A percentile compares a stretch with the other conserved stretches of the same genome.
phyloP scores from a whole-genome alignment of 169 alveolate species.

The Babesia gibsoni region DNA sequence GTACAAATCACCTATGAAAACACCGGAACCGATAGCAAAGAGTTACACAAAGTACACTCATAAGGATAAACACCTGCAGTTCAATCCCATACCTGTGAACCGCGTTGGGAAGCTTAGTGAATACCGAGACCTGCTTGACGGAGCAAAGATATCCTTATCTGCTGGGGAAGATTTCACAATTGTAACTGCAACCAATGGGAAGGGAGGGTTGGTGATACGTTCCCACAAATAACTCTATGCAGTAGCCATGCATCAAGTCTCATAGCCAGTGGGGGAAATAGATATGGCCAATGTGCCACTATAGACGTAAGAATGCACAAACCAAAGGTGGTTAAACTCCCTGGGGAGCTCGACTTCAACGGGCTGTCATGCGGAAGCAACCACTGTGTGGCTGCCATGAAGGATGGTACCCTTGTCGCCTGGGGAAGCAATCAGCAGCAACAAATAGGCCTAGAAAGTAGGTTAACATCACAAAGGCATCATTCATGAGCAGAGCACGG shows the following conservation, averaged over 20 bases:
- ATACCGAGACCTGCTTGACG: not conserved
- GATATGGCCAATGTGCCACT: conserved; percentile 47
- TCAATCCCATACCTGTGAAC: conserved; percentile 48
- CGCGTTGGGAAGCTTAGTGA: conserved; percentile 2
- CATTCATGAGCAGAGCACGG: conserved; percentile 4
- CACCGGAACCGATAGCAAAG: not conserved
- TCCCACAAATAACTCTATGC: not conserved
- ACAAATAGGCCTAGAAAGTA: conserved; percentile 25
- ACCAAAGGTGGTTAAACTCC: conserved; percentile 5
- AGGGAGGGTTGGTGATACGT: not conserved
- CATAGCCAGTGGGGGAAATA: conserved; percentile 46
- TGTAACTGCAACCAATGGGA: conserved; percentile 24
- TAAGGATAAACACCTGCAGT: conserved; percentile 44
- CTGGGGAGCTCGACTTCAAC: not conserved
- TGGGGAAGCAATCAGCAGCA: conserved; percentile 52
- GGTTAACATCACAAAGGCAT: not conserved
- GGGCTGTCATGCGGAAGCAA: conserved; percentile 31
- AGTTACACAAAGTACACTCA: conserved; percentile 21
- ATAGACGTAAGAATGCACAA: conserved; percentile 24
- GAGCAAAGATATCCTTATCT: conserved; percentile 8
- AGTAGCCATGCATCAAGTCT: not conserved
- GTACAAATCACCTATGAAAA: not conserved
- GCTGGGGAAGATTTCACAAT: conserved; percentile 56
- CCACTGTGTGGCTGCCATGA: conserved; percentile 48
- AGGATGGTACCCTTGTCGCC: conserved; percentile 1